Base-by-base conservation (phyloP, 768 basidiomycete genomes). In the Agaricus sinodeliciosus region DNA sequence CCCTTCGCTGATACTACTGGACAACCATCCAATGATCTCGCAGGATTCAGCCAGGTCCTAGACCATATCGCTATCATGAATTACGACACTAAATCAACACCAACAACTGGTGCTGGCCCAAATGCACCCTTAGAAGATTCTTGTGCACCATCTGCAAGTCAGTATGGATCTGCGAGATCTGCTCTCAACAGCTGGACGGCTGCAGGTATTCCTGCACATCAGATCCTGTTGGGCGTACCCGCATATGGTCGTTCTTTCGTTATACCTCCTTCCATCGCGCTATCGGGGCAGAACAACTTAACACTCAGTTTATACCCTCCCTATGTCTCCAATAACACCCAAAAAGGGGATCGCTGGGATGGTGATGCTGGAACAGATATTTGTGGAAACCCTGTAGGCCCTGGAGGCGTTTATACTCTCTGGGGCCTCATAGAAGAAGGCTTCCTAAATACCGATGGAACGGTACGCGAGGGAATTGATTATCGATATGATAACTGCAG, bases 41-140 rank as follows among this genome's bases (percentile, higher is more conserved):
- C 81, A 1, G 76, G 59, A 0, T 94, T 89, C 60, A 83, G 84
- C 3, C 52, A 72, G 12, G 76, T 80, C 13, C 75, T 95, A 41
- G 89, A 95, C 63, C 87, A 82, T 71, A 82, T 94, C 54, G 75
- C 69, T 13, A 67, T 81, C 48, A 87, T 87, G 85, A 82, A 81
- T 65, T 87, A 87, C 66, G 85, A 87, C 59, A 66, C 86, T 49
- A 75, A 70, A 59, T 80, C 82, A 15, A 70, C 74, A 19, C 77
- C 76, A 63, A 73, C 75, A 52, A 65, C 71, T 57, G 65, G 82
- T 57, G 74, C 79, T 45, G 92, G 92, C 1, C 82, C 94, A 12
- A 91, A 90, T 65, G 84, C 94, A 2, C 93, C 94, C 4, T 73
- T 96, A 35, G 72, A 84, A 55, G 85, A 95, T 67, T 73, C 78